Evolutionary conservation across 1,139 yeast genomes (phyloP), one percentile per base, ranked within the genome.

Genomic region (Sugiyamaella paludigena): DNA sequence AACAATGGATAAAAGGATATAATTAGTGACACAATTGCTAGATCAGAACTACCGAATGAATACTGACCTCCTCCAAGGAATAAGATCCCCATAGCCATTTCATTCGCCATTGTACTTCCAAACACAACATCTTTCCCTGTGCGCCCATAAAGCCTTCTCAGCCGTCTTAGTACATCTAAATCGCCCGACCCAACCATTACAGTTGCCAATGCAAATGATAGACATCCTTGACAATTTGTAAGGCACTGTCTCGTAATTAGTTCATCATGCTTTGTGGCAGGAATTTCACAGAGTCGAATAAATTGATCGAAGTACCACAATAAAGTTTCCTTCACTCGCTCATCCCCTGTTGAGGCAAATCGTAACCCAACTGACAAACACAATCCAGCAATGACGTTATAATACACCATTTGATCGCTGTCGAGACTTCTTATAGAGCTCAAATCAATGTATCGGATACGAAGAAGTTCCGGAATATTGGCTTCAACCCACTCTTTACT

Each of bases 141-240:
- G 27, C 76, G 77, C 19, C 80, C 84, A 63, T 87, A 88, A 33
- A 88, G 67, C 19, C 78, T 77, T 53, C 96, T 75, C 38, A 88
- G 69, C 49, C 96, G 73, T 59, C 92, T 76, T 58, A 92, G 78
- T 0, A 84, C 79, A 47, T 81, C 85, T 47, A 91, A 68, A 64
- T 92, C 97, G 1, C 98, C 98, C 19, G 91, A 81, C 0, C 96
- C 96, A 1, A 96, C 91, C 88, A 88, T 87, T 0, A 89, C 77
- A 31, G 87, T 73, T 0, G 96, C 78, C 11, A 79, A 68, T 13
- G 92, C 78, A 10, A 89, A 66, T 1, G 84, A 78, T 26, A 88
- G 59, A 1, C 84, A 71, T 57, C 82, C 81, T 50, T 83, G 80
- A 34, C 84, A 73, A 43, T 77, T 79, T 15, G 75, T 68, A 2